Percentiles rank a stretch among this genome's conserved stretches.
phyloP scores from a whole-genome alignment of 1,139 yeast species.

The Geotrichum restrictum region DNA sequence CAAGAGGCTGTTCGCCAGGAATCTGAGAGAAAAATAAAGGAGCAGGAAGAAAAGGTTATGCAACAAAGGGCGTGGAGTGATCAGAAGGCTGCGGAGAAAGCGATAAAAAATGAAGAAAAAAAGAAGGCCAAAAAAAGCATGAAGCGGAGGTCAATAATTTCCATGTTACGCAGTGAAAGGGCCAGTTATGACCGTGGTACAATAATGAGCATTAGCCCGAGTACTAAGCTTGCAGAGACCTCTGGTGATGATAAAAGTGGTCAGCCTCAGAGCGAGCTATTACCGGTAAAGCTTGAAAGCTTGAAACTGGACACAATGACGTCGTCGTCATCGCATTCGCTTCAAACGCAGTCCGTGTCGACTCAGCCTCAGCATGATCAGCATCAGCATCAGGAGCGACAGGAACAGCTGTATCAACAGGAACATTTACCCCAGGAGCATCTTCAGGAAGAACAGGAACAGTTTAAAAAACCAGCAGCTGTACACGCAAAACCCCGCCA shows the following conservation, averaged over 20 bases:
- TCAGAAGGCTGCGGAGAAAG: slow-evolving; percentile 30
- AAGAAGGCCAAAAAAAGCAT: slow-evolving; percentile 9
- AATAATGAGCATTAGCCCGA: too few species aligned
- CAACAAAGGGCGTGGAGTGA: slow-evolving; percentile 30
- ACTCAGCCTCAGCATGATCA: too few species aligned
- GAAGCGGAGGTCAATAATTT: too few species aligned
- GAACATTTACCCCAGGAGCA: slow-evolving; percentile 18
- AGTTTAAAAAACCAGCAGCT: not conserved
- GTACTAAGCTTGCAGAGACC: too few species aligned
- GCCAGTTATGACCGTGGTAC: not conserved
- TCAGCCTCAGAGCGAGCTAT: too few species aligned
- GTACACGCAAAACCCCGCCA: not conserved
- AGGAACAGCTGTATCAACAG: slow-evolving; percentile 23
- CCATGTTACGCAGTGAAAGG: not conserved
- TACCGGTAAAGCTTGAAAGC: too few species aligned
- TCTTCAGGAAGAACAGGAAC: not conserved
- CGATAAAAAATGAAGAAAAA: slow-evolving; percentile 24
- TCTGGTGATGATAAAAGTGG: too few species aligned
- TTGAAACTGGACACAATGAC: too few species aligned
- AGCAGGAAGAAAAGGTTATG: slow-evolving; percentile 24
- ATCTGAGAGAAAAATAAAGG: slow-evolving; percentile 32
- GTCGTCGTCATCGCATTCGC: too few species aligned
- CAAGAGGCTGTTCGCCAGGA: slow-evolving; percentile 44
- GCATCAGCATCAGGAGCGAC: too few species aligned
- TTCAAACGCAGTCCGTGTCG: too few species aligned